Percentiles rank a stretch among this genome's conserved stretches.
Conservation (phyloP, 495 filamentous ascomycete species). For the Penicillium samsonianum region DNA sequence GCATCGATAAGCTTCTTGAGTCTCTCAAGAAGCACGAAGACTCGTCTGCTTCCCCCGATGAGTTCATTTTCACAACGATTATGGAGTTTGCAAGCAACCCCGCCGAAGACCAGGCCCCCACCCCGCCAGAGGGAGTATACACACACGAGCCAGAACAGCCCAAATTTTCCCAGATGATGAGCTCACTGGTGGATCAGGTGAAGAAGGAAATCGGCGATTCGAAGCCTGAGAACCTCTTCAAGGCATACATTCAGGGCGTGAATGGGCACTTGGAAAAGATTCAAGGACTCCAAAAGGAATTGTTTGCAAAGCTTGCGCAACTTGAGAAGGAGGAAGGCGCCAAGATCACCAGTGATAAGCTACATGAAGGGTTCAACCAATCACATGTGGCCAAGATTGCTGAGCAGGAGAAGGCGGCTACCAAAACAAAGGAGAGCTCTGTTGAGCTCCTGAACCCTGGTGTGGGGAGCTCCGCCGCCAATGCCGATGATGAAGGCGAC, state of each 20-base stretch:
- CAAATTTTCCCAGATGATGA: constrained; percentile 95
- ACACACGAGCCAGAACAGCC: constrained; percentile 71
- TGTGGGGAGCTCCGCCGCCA: constrained; percentile 46
- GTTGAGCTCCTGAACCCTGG: constrained; percentile 85
- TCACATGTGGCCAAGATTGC: constrained; percentile 70
- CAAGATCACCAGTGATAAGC: constrained; percentile 91
- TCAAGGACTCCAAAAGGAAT: constrained; percentile 69
- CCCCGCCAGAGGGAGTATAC: constrained; percentile 76
- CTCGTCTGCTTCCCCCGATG: constrained; percentile 70
- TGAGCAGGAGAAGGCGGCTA: constrained; percentile 41
- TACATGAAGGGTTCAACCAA: constrained; percentile 90
- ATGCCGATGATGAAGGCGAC: constrained; percentile 58
- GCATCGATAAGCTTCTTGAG: constrained; percentile 75
- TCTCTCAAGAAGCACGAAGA: constrained; percentile 68
- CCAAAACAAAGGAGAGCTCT: constrained; percentile 36
- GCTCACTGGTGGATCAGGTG: constrained; percentile 84
- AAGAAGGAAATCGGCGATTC: constrained; percentile 83
- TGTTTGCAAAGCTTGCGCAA: constrained; percentile 69
- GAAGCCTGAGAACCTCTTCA: constrained; percentile 60
- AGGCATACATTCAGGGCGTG: constrained; percentile 74
- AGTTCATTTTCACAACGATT: constrained; percentile 82
- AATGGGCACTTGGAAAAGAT: constrained; percentile 75
- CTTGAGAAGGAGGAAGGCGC: constrained; percentile 82
- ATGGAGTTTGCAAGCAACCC: constrained; percentile 75
- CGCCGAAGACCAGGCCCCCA: constrained; percentile 69